Percentiles rank a stretch among this genome's conserved stretches.
phyloP scores from a whole-genome alignment of 225 moss, liverwort and hornwort species.

The Sphagnum contortum region DNA sequence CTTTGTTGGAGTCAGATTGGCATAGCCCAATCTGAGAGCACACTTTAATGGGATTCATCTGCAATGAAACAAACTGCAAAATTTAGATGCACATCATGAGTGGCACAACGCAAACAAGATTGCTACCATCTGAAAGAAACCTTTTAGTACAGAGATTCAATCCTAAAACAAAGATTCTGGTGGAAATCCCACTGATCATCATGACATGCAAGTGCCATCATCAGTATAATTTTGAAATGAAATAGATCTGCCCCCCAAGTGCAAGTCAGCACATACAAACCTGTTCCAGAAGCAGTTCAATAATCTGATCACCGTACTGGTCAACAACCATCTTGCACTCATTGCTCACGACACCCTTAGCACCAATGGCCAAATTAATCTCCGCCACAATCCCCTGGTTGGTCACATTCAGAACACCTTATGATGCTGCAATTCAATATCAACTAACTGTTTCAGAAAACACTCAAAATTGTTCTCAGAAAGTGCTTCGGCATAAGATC shows the following conservation, averaged over 20 bases:
- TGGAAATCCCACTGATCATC: too few relatives aligned
- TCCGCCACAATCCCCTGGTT: slow-evolving; percentile 73
- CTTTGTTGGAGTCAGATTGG: slow-evolving; percentile 23
- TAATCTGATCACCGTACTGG: slow-evolving; percentile 75
- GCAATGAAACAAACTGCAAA: slow-evolving; percentile 8
- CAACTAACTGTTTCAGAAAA: too few relatives aligned
- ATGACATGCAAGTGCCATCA: too few relatives aligned
- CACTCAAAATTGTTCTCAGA: too few relatives aligned
- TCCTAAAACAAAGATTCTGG: not conserved
- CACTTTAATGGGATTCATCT: slow-evolving; percentile 85
- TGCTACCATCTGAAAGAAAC: too few relatives aligned
- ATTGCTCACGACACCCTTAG: slow-evolving; percentile 70
- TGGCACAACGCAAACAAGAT: too few relatives aligned
- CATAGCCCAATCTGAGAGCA: slow-evolving; percentile 78
- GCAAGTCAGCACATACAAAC: slow-evolving; percentile 11
- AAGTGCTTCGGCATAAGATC: too few relatives aligned
- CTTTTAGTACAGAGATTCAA: not conserved
- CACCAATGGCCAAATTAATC: slow-evolving; percentile 89
- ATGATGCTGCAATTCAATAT: too few relatives aligned
- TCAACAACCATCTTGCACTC: slow-evolving; percentile 83
- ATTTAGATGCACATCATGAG: not conserved
- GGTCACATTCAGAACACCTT: too few relatives aligned
- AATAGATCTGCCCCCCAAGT: too few relatives aligned
- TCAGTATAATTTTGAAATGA: too few relatives aligned
- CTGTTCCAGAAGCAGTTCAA: slow-evolving; percentile 66